Conservation (phyloP, 805 yeast species). For the Candida jianshihensis region DNA sequence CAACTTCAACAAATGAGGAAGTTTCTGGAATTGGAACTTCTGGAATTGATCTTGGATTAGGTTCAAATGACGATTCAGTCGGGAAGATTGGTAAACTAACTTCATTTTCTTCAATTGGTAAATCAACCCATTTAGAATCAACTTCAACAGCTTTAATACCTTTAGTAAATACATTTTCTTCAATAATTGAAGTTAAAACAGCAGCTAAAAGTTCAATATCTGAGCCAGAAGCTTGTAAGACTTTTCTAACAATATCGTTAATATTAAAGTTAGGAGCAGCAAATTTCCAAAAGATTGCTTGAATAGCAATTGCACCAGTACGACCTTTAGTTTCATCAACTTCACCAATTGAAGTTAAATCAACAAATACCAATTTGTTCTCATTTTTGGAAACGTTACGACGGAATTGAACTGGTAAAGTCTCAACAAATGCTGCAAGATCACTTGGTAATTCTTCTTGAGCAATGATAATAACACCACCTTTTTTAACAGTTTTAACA, state of each 20-base stretch:
- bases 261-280: conserved; percentile 52
- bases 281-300: conserved; percentile 73
- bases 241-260: conserved; percentile 65
- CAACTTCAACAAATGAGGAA: conserved; percentile 40
- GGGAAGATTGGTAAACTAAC: conserved; percentile 45
- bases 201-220: conserved; percentile 75
- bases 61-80: conserved; percentile 55
- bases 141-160: conserved; percentile 32
- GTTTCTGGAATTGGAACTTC: conserved; percentile 37
- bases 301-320: conserved; percentile 65
- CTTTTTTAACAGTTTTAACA: conserved; percentile 46
- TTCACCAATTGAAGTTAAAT: conserved; percentile 56
- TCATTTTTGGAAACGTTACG: conserved; percentile 44
- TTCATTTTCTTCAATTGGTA: conserved; percentile 27
- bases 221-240: conserved; percentile 74
- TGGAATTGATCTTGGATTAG: conserved; percentile 46
- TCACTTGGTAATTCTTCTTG: conserved; percentile 32
- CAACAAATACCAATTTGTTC: conserved; percentile 49
- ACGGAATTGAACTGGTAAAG: conserved; percentile 49
- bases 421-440: conserved; percentile 39
- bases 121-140: conserved; percentile 21
- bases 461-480: conserved; percentile 44
- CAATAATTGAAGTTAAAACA: conserved; percentile 59
- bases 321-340: conserved; percentile 71
- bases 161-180: conserved; percentile 40